phyloP scores from a whole-genome alignment of 306 rosid genomes.

The Hylodesmum podocarpum region DNA sequence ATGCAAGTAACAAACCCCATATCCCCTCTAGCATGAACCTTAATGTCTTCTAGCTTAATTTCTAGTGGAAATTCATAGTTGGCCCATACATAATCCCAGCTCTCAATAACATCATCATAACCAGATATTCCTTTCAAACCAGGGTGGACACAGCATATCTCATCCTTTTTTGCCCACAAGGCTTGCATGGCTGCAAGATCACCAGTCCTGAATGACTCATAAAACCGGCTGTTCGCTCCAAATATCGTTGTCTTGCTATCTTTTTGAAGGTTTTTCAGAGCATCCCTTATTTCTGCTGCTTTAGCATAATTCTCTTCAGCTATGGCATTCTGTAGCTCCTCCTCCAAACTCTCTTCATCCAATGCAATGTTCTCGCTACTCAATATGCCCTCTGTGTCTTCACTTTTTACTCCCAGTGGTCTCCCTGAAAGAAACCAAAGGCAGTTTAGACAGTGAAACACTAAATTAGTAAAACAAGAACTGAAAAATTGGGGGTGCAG shows the following conservation, averaged over 20 bases:
- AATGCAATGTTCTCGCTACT: constrained; percentile 49
- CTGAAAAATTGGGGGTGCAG: background rate
- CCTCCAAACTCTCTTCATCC: constrained; percentile 63
- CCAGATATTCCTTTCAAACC: constrained; percentile 82
- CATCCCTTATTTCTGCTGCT: constrained; percentile 86
- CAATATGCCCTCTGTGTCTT: constrained; percentile 52
- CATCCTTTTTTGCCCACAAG: constrained; percentile 70
- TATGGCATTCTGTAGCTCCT: constrained; percentile 68
- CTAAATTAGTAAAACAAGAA: constrained; percentile 13
- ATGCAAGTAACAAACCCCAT: constrained; percentile 83
- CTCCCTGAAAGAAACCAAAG: constrained; percentile 35
- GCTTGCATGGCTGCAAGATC: constrained; percentile 87
- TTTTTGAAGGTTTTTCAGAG: constrained; percentile 61
- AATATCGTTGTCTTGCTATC: constrained; percentile 54
- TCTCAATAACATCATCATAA: constrained; percentile 75
- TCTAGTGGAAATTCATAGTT: constrained; percentile 89
- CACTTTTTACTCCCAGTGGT: constrained; percentile 50
- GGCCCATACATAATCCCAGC: constrained; percentile 95
- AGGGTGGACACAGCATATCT: constrained; percentile 86
- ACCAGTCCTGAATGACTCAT: constrained; percentile 66
- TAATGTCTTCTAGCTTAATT: constrained; percentile 74
- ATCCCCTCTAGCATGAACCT: constrained; percentile 73
- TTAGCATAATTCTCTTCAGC: constrained; percentile 77
- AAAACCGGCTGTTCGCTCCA: constrained; percentile 69
- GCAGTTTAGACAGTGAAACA: constrained; percentile 31